Percentiles rank a stretch among this genome's conserved stretches.
phyloP scores from a whole-genome alignment of 2,329 filamentous ascomycete species.

The Hypoxylon sp. region DNA sequence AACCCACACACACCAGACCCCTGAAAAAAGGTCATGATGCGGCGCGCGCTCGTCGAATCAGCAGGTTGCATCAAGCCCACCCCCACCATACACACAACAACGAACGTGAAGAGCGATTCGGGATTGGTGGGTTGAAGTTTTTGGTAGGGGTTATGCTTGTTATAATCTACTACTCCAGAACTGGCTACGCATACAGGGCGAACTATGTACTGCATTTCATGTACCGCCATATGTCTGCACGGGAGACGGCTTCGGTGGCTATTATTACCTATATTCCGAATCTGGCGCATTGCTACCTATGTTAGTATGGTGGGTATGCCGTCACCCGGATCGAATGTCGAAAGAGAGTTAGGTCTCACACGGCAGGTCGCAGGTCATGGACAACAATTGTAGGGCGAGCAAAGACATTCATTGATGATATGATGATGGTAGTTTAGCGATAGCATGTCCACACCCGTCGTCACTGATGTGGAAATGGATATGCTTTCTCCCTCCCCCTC shows the following conservation, averaged over 20 bases:
- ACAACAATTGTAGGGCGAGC: neutral
- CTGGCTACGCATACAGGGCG: too few species aligned
- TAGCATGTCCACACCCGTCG: neutral
- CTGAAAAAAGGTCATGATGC: slow-evolving; percentile 9
- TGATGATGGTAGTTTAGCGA: slow-evolving; percentile 5
- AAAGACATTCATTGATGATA: slow-evolving; percentile 2
- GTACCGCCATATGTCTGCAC: too few species aligned
- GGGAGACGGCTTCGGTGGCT: too few species aligned
- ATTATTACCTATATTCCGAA: slow-evolving; percentile 34
- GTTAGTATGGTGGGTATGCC: slow-evolving; percentile 12
- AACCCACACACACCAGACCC: slow-evolving; percentile 8
- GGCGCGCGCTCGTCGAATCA: slow-evolving; percentile 25
- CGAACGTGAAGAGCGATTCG: slow-evolving; percentile 8
- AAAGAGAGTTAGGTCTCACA: slow-evolving; percentile 14
- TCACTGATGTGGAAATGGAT: slow-evolving; percentile 2
- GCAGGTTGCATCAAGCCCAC: slow-evolving; percentile 1
- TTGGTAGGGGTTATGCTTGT: slow-evolving; percentile 13
- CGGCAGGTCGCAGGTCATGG: slow-evolving; percentile 1
- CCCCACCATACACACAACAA: too few species aligned
- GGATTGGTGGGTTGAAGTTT: slow-evolving; percentile 26
- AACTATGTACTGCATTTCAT: too few species aligned
- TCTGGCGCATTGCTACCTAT: slow-evolving; percentile 27
- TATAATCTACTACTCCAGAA: too few species aligned
- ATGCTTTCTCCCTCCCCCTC: slow-evolving; percentile 1
- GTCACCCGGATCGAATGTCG: neutral